A percentile compares a stretch with the other conserved stretches of the same genome.
phyloP scores from a whole-genome alignment of 768 basidiomycete species.

The Ramaria sp. region DNA sequence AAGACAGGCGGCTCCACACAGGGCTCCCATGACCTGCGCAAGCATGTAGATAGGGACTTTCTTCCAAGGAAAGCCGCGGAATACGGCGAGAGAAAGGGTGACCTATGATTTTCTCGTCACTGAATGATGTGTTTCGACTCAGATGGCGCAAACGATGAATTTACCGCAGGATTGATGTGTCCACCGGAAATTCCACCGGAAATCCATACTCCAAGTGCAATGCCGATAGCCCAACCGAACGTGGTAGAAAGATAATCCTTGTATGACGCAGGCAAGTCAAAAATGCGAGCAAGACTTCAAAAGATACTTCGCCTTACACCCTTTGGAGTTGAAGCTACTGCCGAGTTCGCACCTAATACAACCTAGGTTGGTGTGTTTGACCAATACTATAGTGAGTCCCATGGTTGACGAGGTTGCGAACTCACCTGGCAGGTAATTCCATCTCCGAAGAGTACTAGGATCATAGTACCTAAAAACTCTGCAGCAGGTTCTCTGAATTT shows the following conservation, averaged over 20 bases:
- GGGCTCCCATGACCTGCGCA: slow-evolving; percentile 50
- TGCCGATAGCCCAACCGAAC: slow-evolving; percentile 48
- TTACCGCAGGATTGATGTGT: slow-evolving; percentile 33
- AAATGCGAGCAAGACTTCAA: neutral
- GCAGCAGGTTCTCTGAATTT: slow-evolving; percentile 17
- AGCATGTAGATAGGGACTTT: slow-evolving; percentile 66
- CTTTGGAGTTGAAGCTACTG: slow-evolving; percentile 15
- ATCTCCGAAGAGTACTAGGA: slow-evolving; percentile 15
- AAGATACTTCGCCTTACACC: slow-evolving; percentile 11
- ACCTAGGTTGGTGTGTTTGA: neutral
- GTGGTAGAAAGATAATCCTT: slow-evolving; percentile 38
- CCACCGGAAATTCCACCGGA: slow-evolving; percentile 59
- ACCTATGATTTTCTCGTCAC: slow-evolving; percentile 29
- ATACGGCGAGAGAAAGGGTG: slow-evolving; percentile 56
- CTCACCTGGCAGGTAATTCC: slow-evolving; percentile 15
- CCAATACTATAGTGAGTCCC: neutral
- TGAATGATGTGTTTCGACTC: neutral
- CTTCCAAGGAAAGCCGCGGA: slow-evolving; percentile 67
- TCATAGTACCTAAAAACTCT: slow-evolving; percentile 19
- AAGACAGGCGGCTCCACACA: slow-evolving; percentile 44
- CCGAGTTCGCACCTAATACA: slow-evolving; percentile 13
- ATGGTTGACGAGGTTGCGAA: neutral
- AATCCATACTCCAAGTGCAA: slow-evolving; percentile 60
- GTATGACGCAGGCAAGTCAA: neutral
- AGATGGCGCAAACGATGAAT: neutral